phyloP scores from a whole-genome alignment of 2,329 filamentous ascomycete genomes.

The Daldinia sp. region DNA sequence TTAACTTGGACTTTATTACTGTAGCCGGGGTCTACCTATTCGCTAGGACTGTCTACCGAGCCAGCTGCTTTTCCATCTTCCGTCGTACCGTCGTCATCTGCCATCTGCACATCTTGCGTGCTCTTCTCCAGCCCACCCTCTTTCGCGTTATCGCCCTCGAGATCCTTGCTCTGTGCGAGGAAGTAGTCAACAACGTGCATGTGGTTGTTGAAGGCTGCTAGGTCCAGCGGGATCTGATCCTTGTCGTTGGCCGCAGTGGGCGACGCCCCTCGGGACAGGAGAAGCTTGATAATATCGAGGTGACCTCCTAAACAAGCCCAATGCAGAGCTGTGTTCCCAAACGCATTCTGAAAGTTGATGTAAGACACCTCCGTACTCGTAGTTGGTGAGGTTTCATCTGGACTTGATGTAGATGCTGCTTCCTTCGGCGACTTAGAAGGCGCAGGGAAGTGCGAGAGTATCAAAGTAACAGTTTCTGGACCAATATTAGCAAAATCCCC shows the following conservation, averaged over 20 bases:
- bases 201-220: slow-evolving; percentile 76
- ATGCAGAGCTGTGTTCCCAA: slow-evolving; percentile 90
- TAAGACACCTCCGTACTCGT: slow-evolving; percentile 54
- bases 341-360: slow-evolving; percentile 75
- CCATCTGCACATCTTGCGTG: slow-evolving; percentile 46
- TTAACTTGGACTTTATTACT: not conserved
- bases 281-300: slow-evolving; percentile 77
- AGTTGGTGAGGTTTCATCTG: slow-evolving; percentile 51
- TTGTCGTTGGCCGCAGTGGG: slow-evolving; percentile 81
- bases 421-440: slow-evolving; percentile 18
- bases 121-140: slow-evolving; percentile 52
- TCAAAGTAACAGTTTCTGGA: slow-evolving; percentile 55
- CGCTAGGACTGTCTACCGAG: not conserved
- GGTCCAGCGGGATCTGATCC: slow-evolving; percentile 81
- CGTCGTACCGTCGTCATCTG: slow-evolving; percentile 23
- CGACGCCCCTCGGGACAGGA: slow-evolving; percentile 80
- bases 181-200: slow-evolving; percentile 70
- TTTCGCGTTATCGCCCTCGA: slow-evolving; percentile 58
- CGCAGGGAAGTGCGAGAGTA: slow-evolving; percentile 53
- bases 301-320: slow-evolving; percentile 95
- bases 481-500: not conserved
- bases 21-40: not conserved
- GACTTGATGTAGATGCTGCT: slow-evolving; percentile 34
- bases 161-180: slow-evolving; percentile 55
- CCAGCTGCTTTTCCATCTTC: not conserved